Evolutionary conservation across 2,329 filamentous ascomycete genomes (phyloP), one percentile per base, ranked within the genome.

Genomic region (Balansia obtecta): DNA sequence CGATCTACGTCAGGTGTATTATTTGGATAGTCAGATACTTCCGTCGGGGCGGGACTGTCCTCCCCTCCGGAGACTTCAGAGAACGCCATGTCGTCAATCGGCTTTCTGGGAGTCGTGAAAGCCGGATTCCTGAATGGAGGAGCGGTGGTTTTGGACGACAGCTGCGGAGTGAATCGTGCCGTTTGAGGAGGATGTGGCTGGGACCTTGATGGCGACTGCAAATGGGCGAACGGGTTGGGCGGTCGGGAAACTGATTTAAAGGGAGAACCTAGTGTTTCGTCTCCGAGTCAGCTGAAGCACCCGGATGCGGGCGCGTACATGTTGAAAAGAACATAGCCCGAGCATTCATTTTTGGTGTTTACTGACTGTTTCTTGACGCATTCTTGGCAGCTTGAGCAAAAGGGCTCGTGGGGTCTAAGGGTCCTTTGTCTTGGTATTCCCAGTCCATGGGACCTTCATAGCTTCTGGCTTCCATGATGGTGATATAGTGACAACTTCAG

Each of bases 391-490:
- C 71, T 55, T 79, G 76, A 18, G 74, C 70, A 62, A 83, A 83
- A 2, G 80, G 80, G 55, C 79, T 82, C 10, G 76, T 78, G 16
- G 72, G 73, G 64, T 83, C 80, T 53, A 79, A 64, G 16, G 78
- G 79, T 1, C 74, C 78, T 45, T 68, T 64, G 53, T 70, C 72
- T 57, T 82, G 74, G 62, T 80, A 83, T 61, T 83, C 77, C 76
- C 77, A 84, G 58, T 83, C 80, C 80, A 84, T 84, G 55, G 71
- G 79, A 54, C 76, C 71, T 64, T 83, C 79, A 55, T 70, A 75
- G 2, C 74, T 79, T 58, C 80, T 71, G 56, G 71, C 71, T 49
- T 78, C 71, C 72, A 77, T 80, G 57, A 49, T 55, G 34, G 13
- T 27, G 27, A 27, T 27, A 27, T 33, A 18, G 30, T 10, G 11